phyloP scores from a whole-genome alignment of 345 rosid species.

The Rhodamnia rubescens region DNA sequence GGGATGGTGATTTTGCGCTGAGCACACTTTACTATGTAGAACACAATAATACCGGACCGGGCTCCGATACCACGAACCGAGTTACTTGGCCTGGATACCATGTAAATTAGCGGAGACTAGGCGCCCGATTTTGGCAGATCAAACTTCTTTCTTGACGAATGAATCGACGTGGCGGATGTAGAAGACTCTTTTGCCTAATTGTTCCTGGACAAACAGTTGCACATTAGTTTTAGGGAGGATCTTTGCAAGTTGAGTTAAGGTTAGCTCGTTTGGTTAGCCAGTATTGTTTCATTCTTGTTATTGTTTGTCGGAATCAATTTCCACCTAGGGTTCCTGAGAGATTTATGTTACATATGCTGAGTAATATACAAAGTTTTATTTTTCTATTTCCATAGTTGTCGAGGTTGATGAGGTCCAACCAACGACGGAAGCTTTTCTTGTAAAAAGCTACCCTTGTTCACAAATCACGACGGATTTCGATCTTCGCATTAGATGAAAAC shows the following conservation, averaged over 20 bases:
- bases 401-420: neutral
- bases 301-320: neutral
- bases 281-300: neutral
- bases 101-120: neutral
- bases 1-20: constrained; percentile 51
- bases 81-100: constrained; percentile 63
- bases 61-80: constrained; percentile 42
- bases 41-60: constrained; percentile 60
- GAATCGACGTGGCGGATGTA: too few relatives aligned
- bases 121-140: neutral
- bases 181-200: neutral
- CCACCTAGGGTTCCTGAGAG: neutral
- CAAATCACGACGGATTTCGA: neutral
- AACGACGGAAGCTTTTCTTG: too few relatives aligned
- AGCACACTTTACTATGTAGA: constrained; percentile 67
- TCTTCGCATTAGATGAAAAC: neutral
- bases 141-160: neutral
- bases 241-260: neutral
- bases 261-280: neutral
- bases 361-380: neutral
- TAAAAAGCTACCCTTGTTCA: too few relatives aligned
- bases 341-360: neutral
- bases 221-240: neutral
- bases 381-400: neutral
- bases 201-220: neutral